These are phyloP conservation scores for Fusarium papillatum DNA, from an alignment of 2,329 filamentous ascomycete species.

Conservation along the genomic window DNA sequence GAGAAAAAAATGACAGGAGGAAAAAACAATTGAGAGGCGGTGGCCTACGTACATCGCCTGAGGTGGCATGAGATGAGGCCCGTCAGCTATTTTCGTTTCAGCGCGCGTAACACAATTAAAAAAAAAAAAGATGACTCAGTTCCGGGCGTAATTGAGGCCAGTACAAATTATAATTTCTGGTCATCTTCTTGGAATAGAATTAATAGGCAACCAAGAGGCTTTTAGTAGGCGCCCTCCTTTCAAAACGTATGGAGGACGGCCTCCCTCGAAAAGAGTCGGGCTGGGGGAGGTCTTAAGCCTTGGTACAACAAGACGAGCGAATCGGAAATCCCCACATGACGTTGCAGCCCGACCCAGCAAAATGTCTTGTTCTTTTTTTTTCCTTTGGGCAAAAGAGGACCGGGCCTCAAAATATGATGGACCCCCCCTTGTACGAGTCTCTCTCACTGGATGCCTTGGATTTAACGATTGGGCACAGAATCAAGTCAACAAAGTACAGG, in stretches of 20 bases:
- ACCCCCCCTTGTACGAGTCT: conserved; percentile 5
- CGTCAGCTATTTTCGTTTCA: background rate
- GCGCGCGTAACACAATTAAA: background rate
- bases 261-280: background rate
- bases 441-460: conserved; percentile 38
- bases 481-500: background rate
- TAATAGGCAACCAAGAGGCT: background rate
- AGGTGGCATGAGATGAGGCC: conserved; percentile 3
- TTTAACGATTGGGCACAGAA: conserved; percentile 36
- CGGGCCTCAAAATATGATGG: conserved; percentile 40
- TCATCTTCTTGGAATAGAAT: background rate
- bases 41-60: background rate
- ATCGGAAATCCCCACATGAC: conserved; percentile 41
- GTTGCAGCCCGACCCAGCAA: conserved; percentile 38
- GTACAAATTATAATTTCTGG: conserved; percentile 3
- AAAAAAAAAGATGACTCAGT: background rate
- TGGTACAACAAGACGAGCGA: conserved; percentile 25
- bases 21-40: background rate
- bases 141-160: conserved; percentile 1
- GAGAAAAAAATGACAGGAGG: background rate
- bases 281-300: conserved; percentile 18
- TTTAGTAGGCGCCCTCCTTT: background rate
- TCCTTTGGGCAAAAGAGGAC: too few relatives aligned
- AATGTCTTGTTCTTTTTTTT: too few relatives aligned
- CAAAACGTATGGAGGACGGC: background rate